Conservation (phyloP, 202 grass and related monocot species). For the Schoenoplectus triqueter region DNA sequence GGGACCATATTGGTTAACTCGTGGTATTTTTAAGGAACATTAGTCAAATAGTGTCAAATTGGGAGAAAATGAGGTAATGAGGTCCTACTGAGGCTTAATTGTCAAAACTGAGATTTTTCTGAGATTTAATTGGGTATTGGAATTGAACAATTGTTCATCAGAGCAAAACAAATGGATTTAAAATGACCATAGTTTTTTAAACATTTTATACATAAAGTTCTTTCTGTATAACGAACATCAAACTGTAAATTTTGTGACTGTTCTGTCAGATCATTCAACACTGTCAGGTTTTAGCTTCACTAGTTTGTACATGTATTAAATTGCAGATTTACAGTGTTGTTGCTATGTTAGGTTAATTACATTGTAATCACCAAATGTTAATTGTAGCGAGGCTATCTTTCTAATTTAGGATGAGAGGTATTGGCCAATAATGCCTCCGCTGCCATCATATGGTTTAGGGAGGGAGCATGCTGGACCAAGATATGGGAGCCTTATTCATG, state of each 20-base stretch:
- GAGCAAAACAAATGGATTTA: not conserved
- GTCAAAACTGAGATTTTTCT: not conserved
- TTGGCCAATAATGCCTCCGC: conserved; percentile 91
- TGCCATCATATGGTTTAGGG: conserved; percentile 94
- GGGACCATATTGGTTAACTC: not conserved
- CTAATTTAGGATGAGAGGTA: conserved; percentile 79
- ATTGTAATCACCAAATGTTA: conserved; percentile 4
- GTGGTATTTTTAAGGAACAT: not conserved
- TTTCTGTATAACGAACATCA: not conserved
- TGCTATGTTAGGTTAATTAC: not conserved
- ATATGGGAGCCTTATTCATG: conserved; percentile 97
- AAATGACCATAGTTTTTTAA: not conserved
- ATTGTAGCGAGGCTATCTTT: conserved; percentile 27
- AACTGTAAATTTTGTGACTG: not conserved
- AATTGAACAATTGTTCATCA: not conserved
- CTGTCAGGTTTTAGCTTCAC: not conserved
- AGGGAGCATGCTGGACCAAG: conserved; percentile 92
- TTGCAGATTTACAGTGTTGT: not conserved
- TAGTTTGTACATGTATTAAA: not conserved
- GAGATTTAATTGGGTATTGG: not conserved
- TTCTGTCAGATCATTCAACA: not conserved
- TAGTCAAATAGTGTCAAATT: not conserved
- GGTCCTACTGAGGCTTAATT: not conserved
- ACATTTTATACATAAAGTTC: not conserved
- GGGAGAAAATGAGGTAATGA: not conserved